These are phyloP conservation scores for Trichoderma lentiforme DNA, from an alignment of 2,329 filamentous ascomycete species.

Conservation along the genomic window DNA sequence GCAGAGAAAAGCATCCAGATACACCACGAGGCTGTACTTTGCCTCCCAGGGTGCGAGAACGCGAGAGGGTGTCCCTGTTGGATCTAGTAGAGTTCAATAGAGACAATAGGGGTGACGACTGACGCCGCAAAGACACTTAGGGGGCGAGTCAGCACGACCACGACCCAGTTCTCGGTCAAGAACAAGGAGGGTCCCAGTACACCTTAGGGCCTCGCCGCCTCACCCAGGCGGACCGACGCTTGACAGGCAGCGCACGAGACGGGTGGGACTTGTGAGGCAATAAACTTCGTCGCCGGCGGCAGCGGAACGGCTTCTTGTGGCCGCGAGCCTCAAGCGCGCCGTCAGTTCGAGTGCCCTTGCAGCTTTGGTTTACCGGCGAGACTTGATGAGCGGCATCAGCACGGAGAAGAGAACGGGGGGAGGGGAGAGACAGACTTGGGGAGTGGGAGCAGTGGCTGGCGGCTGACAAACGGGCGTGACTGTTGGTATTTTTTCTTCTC, in stretches of 20 bases:
- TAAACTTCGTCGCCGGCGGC: constrained; percentile 12
- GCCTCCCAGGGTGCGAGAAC: background rate
- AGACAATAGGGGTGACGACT: constrained; percentile 13
- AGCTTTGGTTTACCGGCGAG: background rate
- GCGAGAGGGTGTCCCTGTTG: background rate
- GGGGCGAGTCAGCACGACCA: constrained; percentile 1
- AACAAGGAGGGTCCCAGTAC: constrained; percentile 1
- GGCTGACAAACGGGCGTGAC: constrained; percentile 6
- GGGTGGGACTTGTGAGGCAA: constrained; percentile 13
- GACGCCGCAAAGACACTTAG: background rate
- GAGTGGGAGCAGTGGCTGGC: background rate
- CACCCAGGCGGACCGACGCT: constrained; percentile 13
- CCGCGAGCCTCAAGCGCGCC: constrained; percentile 11
- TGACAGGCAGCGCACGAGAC: constrained; percentile 15
- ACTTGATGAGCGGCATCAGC: background rate
- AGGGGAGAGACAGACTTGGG: background rate
- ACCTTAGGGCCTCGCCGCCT: constrained; percentile 12
- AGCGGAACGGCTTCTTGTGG: constrained; percentile 15
- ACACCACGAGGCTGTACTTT: background rate
- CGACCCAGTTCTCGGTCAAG: constrained; percentile 11
- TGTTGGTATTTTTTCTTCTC: background rate
- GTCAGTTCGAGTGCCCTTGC: background rate
- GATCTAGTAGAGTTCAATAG: constrained; percentile 9
- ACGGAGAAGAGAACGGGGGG: background rate
- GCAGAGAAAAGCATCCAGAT: background rate